These are phyloP conservation scores for Pichia sp. DNA, from an alignment of 1,139 yeast genomes.

Conservation along the genomic window DNA sequence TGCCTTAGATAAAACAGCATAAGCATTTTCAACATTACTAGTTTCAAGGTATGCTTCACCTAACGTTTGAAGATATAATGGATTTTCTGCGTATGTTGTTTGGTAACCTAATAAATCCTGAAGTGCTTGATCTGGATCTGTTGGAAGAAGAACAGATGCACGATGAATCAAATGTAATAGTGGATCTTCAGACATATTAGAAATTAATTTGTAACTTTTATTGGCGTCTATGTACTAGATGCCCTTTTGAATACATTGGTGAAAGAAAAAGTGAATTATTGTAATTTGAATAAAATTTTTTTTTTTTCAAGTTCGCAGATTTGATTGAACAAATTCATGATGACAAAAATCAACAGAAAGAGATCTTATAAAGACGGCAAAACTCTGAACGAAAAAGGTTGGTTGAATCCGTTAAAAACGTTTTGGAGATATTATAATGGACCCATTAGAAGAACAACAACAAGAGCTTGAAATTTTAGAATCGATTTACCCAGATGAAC, in stretches of 20 bases:
- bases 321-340: too few relatives aligned
- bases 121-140: conserved; percentile 39
- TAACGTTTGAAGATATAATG: conserved; percentile 40
- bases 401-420: too few relatives aligned
- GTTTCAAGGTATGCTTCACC: conserved; percentile 78
- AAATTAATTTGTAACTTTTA: too few relatives aligned
- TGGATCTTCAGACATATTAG: conserved; percentile 14
- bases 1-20: conserved; percentile 53
- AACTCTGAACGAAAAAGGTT: too few relatives aligned
- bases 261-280: too few relatives aligned
- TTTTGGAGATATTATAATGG: too few relatives aligned
- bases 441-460: conserved; percentile 62
- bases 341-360: too few relatives aligned
- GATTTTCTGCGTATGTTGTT: conserved; percentile 29
- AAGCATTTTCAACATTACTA: conserved; percentile 75
- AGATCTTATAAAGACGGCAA: too few relatives aligned
- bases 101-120: conserved; percentile 33
- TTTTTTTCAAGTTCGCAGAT: too few relatives aligned
- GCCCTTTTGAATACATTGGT: too few relatives aligned
- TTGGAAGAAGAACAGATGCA: conserved; percentile 33
- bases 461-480: conserved; percentile 81
- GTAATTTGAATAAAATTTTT: too few relatives aligned
- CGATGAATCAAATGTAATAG: conserved; percentile 21
- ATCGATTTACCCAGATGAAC: conserved; percentile 90
- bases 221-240: too few relatives aligned